Conservation (phyloP, 1,284 basidiomycete species). For the Leccinum pallidistipes region DNA sequence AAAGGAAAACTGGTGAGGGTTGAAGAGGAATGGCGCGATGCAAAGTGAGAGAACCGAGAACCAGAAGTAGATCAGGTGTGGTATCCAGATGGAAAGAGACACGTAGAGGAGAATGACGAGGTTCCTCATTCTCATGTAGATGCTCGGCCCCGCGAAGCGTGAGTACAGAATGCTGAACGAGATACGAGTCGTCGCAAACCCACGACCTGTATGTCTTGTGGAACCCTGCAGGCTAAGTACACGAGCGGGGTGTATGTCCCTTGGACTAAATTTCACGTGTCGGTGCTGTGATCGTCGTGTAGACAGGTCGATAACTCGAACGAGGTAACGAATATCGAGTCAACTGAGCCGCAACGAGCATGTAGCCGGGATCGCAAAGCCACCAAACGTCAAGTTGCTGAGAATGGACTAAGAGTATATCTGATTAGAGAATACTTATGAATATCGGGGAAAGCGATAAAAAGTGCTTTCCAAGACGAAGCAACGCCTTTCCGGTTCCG, state of each 20-base stretch:
- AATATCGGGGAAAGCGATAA: slow-evolving; percentile 92
- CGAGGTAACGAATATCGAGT: too few species aligned
- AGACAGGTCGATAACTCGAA: too few species aligned
- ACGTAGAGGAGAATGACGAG: slow-evolving; percentile 86
- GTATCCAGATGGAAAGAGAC: slow-evolving; percentile 89
- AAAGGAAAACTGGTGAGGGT: slow-evolving; percentile 96
- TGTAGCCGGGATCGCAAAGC: slow-evolving; percentile 29
- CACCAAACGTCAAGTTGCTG: slow-evolving; percentile 94
- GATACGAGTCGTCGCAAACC: slow-evolving; percentile 93
- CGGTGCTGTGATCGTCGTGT: too few species aligned
- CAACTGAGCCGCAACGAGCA: too few species aligned
- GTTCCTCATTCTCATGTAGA: slow-evolving; percentile 96
- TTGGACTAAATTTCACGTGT: too few species aligned
- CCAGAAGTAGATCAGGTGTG: slow-evolving; percentile 98
- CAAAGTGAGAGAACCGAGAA: slow-evolving; percentile 88
- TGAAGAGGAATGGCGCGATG: slow-evolving; percentile 95
- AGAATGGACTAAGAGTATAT: slow-evolving; percentile 96
- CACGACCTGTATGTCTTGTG: slow-evolving; percentile 71
- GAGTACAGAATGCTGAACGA: slow-evolving; percentile 96
- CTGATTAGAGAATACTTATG: slow-evolving; percentile 96
- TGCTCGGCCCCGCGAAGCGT: slow-evolving; percentile 96
- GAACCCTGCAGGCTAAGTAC: too few species aligned
- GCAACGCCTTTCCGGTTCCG: slow-evolving; percentile 90
- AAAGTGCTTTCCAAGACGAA: slow-evolving; percentile 94
- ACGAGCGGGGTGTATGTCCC: too few species aligned